phyloP scores from a whole-genome alignment of 352 stramenopile genomes.

The Pythium aquatile region DNA sequence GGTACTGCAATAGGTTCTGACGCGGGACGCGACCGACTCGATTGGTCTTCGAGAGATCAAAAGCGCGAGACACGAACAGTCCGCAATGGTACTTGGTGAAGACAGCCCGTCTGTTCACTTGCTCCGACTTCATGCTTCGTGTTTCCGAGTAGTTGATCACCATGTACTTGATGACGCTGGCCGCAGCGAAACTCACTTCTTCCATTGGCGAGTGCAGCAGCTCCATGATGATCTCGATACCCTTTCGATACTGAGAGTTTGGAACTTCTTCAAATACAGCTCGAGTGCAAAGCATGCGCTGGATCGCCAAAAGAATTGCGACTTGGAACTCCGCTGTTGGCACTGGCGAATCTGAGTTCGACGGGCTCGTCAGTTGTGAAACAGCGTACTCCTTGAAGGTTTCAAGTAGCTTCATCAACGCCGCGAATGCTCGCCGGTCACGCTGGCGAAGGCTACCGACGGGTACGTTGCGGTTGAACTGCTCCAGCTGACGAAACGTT shows the following conservation, averaged over 20 bases:
- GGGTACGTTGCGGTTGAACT: constrained; percentile 87
- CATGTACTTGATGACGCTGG: constrained; percentile 87
- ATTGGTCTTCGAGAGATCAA: constrained; percentile 79
- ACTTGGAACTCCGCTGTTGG: constrained; percentile 83
- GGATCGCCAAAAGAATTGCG: constrained; percentile 71
- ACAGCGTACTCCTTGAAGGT: constrained; percentile 86
- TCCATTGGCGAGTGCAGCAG: constrained; percentile 82
- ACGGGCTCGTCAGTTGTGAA: constrained; percentile 76
- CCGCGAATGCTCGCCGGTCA: constrained; percentile 71
- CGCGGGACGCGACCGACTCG: constrained; percentile 47
- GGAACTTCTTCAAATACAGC: constrained; percentile 85
- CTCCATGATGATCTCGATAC: constrained; percentile 86
- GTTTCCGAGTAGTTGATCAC: constrained; percentile 90
- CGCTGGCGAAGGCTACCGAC: constrained; percentile 68
- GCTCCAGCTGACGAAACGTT: constrained; percentile 77
- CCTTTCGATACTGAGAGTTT: constrained; percentile 84
- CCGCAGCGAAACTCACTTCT: constrained; percentile 82
- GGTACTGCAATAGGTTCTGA: constrained; percentile 28
- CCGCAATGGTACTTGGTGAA: constrained; percentile 84
- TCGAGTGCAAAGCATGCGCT: constrained; percentile 78
- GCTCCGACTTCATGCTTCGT: constrained; percentile 82
- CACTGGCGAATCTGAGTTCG: constrained; percentile 78
- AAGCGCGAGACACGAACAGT: constrained; percentile 80
- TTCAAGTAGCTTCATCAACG: constrained; percentile 83
- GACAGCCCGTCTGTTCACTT: constrained; percentile 75